Evolutionary conservation across 1,284 basidiomycete genomes (phyloP), one percentile per base, ranked within the genome.

Genomic region (Sanghuangporus baumii): DNA sequence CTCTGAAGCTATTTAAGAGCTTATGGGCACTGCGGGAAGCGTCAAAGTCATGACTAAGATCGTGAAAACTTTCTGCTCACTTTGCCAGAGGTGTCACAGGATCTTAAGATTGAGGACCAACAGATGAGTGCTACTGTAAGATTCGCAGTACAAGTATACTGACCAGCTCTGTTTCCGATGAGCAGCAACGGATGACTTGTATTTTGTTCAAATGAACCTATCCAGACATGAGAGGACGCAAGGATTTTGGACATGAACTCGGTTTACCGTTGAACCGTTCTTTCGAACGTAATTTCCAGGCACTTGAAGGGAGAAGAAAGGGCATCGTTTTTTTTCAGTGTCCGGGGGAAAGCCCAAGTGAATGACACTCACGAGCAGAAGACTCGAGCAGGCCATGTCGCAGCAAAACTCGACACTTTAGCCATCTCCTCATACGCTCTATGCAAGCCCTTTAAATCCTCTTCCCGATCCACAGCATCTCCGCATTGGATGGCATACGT

Each of bases 171-270:
- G 50, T 69, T 69, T 31, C 67, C 68, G 40, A 69, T 67, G 20
- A 69, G 43, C 14, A 69, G 58, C n/a, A 69, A 47, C 6, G 68
- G 67, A 57, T 67, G 66, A 57, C 63, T 65, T 1, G 68, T 69
- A 38, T 66, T 55, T 31, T 57, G 41, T 34, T 50, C 48, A 20
- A 64, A 67, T 20, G 56, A 55, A 16, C 59, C 67, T 14, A 12
- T 60, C 9, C 41, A 2, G 9, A 16, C 31, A 37, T 12, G n/a
- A 12, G 51, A 34, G 1, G 2, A 11, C 31, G 14, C 7, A 16
- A 43, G 14, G 16, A 11, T 5, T n/a, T n/a, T 14, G 37, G 7
- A 14, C n/a, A 16, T 9, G 20, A n/a, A 38, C 6, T 31, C 8
- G 18, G 31, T 43, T 37, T 36, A 59, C 64, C 60, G 18, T 47